Conservation (phyloP, 164 flowering plant species). For the Houttuynia cordata region DNA sequence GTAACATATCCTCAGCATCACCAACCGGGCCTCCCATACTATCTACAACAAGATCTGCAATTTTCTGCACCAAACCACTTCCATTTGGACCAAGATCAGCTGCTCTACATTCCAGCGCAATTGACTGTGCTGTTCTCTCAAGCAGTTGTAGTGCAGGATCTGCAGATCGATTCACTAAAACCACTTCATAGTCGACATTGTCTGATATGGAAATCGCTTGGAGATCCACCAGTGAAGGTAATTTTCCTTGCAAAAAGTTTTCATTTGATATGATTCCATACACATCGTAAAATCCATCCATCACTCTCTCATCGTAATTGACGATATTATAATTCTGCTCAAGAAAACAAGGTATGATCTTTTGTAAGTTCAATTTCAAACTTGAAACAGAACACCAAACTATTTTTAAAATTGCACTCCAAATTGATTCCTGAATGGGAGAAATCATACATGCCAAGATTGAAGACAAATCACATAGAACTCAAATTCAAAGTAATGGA, state of each 20-base stretch:
- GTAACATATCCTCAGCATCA: conserved; percentile 76
- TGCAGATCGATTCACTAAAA: conserved; percentile 56
- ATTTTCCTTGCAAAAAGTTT: conserved; percentile 36
- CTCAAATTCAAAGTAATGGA: not conserved
- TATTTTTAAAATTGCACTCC: not conserved
- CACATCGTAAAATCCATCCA: conserved; percentile 94
- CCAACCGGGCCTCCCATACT: conserved; percentile 93
- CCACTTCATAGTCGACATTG: conserved; percentile 63
- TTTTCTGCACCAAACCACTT: conserved; percentile 65
- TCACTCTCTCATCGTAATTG: conserved; percentile 75
- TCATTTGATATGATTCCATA: conserved; percentile 44
- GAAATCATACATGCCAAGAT: too few relatives aligned
- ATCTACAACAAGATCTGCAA: conserved; percentile 75
- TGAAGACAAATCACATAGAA: too few relatives aligned
- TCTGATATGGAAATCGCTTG: conserved; percentile 45
- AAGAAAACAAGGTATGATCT: conserved; percentile 1
- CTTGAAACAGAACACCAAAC: not conserved
- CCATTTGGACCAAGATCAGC: conserved; percentile 24
- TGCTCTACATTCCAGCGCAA: conserved; percentile 38
- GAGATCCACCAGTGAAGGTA: conserved; percentile 77
- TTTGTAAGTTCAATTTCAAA: not conserved
- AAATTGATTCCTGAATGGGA: too few relatives aligned
- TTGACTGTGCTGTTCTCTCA: conserved; percentile 42
- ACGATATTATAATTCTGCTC: conserved; percentile 82
- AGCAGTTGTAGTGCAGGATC: conserved; percentile 63